phyloP scores from a whole-genome alignment of 495 filamentous ascomycete genomes.

The Hyaloscypha finlandica region DNA sequence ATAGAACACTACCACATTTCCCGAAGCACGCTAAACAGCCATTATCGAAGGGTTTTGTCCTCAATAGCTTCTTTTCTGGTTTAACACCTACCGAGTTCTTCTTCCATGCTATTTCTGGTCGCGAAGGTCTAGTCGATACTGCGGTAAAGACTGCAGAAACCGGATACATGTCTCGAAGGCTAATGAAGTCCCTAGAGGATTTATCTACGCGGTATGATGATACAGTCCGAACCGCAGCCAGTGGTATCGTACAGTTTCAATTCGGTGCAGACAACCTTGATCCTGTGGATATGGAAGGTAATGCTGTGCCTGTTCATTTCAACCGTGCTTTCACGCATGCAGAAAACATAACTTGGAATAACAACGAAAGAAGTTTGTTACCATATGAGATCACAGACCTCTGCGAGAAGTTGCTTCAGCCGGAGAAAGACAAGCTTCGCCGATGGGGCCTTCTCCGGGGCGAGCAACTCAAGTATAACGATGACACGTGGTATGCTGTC shows the following conservation, averaged over 20 bases:
- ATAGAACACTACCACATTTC: constrained; percentile 92
- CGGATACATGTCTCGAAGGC: constrained; percentile 95
- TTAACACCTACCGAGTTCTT: constrained; percentile 88
- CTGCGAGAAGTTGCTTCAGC: constrained; percentile 62
- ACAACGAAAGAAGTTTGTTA: constrained; percentile 66
- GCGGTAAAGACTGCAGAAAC: constrained; percentile 99
- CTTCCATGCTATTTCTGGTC: constrained; percentile 96
- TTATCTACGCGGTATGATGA: constrained; percentile 88
- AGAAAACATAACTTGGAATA: constrained; percentile 74
- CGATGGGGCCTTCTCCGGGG: constrained; percentile 54
- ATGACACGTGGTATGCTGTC: constrained; percentile 63
- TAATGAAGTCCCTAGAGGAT: constrained; percentile 98
- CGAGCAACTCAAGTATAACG: constrained; percentile 60
- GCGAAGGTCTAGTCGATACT: constrained; percentile 98
- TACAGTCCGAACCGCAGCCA: constrained; percentile 88
- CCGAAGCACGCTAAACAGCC: constrained; percentile 90
- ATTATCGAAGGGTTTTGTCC: constrained; percentile 95
- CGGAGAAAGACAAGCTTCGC: constrained; percentile 62
- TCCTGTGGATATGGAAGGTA: constrained; percentile 96
- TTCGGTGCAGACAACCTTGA: constrained; percentile 95
- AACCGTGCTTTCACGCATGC: constrained; percentile 88
- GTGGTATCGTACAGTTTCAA: constrained; percentile 90
- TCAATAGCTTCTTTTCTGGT: constrained; percentile 97
- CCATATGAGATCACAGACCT: constrained; percentile 70
- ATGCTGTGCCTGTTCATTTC: constrained; percentile 89